These are phyloP conservation scores for Brassica napus DNA, from an alignment of 345 rosid species.

Conservation along the genomic window Da-Ae NC_063445.1:56124001-56124500, in stretches of 20 bases:
- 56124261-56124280: constrained; percentile 35
- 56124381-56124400: background rate
- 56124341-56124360: constrained; percentile 14
- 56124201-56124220: constrained; percentile 34
- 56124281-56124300: constrained; percentile 31
- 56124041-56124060: background rate
- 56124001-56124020: background rate
- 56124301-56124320: constrained; percentile 31
- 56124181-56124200: constrained; percentile 34
- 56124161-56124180: constrained; percentile 29
- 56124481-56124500: background rate
- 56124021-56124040: background rate
- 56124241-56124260: constrained; percentile 21
- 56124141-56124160: background rate
- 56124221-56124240: constrained; percentile 32
- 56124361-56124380: constrained; percentile 8
- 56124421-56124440: background rate
- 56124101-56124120: background rate
- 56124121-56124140: background rate
- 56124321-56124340: constrained; percentile 27
- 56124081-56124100: background rate
- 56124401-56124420: constrained; percentile 2
- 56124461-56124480: constrained; percentile 10
- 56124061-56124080: background rate
- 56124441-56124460: background rate